Evolutionary conservation across 495 filamentous ascomycete species (phyloP).

Genomic region (Bombardia bombarda): DNA sequence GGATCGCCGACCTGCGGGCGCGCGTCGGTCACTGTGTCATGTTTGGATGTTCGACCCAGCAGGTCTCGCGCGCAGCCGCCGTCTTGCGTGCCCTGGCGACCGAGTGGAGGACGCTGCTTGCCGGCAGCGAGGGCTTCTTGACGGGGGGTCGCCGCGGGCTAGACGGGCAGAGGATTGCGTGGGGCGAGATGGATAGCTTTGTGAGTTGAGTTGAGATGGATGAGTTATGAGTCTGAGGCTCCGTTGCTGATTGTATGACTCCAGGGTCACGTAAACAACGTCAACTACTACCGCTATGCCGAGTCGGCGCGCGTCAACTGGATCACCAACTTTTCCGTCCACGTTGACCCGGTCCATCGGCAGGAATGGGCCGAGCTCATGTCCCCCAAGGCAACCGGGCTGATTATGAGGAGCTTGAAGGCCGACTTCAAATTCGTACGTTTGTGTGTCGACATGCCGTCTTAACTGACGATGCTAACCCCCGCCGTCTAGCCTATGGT

Average conservation of each 20-base stretch:
- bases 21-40: conserved; percentile 78
- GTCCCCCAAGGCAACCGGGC: conserved; percentile 55
- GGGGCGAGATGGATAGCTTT: conserved; percentile 78
- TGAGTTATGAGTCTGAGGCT: too few relatives aligned
- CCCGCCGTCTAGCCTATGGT: conserved; percentile 61
- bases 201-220: conserved; percentile 33
- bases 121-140: conserved; percentile 75
- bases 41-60: conserved; percentile 58
- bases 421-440: conserved; percentile 88
- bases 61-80: conserved; percentile 52
- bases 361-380: conserved; percentile 64
- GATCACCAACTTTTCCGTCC: conserved; percentile 63
- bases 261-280: conserved; percentile 69
- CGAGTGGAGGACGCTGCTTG: conserved; percentile 74
- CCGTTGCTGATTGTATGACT: too few relatives aligned
- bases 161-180: conserved; percentile 65
- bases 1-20: conserved; percentile 66
- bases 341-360: conserved; percentile 58
- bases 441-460: conserved; percentile 6
- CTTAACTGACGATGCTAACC: not conserved
- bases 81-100: conserved; percentile 54
- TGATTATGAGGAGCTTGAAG: conserved; percentile 76
- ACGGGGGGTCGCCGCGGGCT: conserved; percentile 58
- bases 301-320: conserved; percentile 81
- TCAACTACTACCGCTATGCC: conserved; percentile 75